These are phyloP conservation scores for Pelargonium australe DNA, from an alignment of 441 rosid genomes.

Conservation along the genomic window DNA sequence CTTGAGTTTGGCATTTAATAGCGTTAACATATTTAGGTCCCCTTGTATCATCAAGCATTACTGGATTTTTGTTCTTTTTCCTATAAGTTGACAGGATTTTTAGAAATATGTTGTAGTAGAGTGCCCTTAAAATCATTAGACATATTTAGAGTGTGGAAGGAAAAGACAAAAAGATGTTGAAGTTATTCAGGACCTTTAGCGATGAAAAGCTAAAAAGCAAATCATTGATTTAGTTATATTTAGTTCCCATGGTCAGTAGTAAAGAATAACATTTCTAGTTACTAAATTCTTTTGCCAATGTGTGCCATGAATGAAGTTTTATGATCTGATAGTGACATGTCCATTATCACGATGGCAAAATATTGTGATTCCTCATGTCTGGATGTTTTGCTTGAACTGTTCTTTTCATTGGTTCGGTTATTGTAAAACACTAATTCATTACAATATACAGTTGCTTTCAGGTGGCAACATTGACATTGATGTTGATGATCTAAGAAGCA, in stretches of 20 bases:
- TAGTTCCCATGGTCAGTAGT: background rate
- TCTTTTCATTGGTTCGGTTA: slow-evolving; percentile 4
- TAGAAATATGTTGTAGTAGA: slow-evolving; percentile 1
- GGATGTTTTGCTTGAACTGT: slow-evolving; percentile 10
- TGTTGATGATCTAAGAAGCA: slow-evolving; percentile 72
- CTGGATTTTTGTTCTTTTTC: background rate
- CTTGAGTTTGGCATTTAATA: background rate
- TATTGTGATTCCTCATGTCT: slow-evolving; percentile 9
- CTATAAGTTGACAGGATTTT: background rate
- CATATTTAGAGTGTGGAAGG: background rate
- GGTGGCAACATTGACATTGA: slow-evolving; percentile 95
- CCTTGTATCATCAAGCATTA: background rate
- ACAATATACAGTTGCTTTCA: slow-evolving; percentile 72
- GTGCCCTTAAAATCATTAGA: background rate
- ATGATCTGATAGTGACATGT: background rate
- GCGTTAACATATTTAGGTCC: background rate
- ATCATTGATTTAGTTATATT: background rate
- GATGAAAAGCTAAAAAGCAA: background rate
- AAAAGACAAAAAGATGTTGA: background rate
- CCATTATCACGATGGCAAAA: background rate
- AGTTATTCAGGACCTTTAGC: background rate
- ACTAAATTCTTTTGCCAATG: background rate
- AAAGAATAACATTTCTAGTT: background rate
- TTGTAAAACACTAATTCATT: slow-evolving; percentile 23
- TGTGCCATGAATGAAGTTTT: background rate